Base-by-base conservation (phyloP, 495 filamentous ascomycete species). In the Penicillium psychrofluorescens region DNA sequence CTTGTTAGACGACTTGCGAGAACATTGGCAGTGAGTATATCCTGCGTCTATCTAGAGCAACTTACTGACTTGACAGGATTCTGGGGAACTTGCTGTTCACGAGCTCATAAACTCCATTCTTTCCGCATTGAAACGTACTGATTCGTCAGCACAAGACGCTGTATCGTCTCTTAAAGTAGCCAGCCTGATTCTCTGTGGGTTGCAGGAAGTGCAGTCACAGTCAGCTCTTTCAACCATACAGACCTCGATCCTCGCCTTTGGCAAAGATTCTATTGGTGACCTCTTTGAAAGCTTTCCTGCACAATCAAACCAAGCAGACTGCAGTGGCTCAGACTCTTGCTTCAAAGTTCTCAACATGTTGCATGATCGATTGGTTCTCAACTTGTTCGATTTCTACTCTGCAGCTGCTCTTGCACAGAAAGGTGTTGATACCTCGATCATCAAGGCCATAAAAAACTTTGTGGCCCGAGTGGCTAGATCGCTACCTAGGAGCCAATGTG, bases 361-460 rank as follows among this genome's bases (percentile, higher is more conserved):
- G 8, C 56, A 67, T n/a, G 69, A 69, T 36, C 48, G 50, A 29
- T 22, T 71, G 12, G 41, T 68, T 2, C 39, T 53, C 27, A 53
- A 59, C 10, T 27, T 68, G 1, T 57, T 67, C 10, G 40, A 49
- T 9, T 50, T 65, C 16, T 63, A 62, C 38, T 49, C 57, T 30
- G 40, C 46, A 34, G 46, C 50, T 9, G 51, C 54, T 5, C 35
- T 62, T 11, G 41, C 42, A 2, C 41, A 46, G 29, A 51, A 38
- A 13, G 45, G 40, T 1, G 29, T 45, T 7, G 43, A 45, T 28
- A 29, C 46, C 6, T 42, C 45, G 9, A 40, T 39, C 11, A 36
- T 47, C 0, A 13, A 55, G 4, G 34, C 51, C 4, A 50, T 50
- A 46, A 53, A 43, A 11, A 36, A 40, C 13, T 49, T 61, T 27